Conservation (phyloP, 768 basidiomycete genomes). For the Lactarius sp. region DNA sequence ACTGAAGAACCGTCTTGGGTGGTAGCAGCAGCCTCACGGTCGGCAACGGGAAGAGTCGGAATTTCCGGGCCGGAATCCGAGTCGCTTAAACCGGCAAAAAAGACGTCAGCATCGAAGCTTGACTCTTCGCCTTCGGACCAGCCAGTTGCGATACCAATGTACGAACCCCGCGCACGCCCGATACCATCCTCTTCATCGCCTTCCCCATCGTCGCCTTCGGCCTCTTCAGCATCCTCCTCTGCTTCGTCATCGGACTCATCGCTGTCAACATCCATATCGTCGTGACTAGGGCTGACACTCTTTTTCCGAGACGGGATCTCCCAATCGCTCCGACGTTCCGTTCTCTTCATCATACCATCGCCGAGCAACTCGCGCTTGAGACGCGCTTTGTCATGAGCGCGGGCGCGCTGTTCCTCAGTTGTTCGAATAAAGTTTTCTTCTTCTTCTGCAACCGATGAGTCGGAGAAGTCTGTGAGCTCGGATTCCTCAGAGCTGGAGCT, state of each 20-base stretch:
- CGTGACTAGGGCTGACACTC: slow-evolving; percentile 40
- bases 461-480: slow-evolving; percentile 23
- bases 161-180: slow-evolving; percentile 35
- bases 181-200: slow-evolving; percentile 34
- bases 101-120: slow-evolving; percentile 76
- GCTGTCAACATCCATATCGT: slow-evolving; percentile 59
- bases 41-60: slow-evolving; percentile 19
- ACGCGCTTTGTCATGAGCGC: slow-evolving; percentile 41
- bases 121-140: slow-evolving; percentile 80
- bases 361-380: slow-evolving; percentile 57
- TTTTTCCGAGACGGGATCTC: slow-evolving; percentile 24
- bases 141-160: slow-evolving; percentile 63
- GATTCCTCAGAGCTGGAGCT: slow-evolving; percentile 17
- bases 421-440: slow-evolving; percentile 24
- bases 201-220: slow-evolving; percentile 48
- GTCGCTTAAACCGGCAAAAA: slow-evolving; percentile 75
- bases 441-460: slow-evolving; percentile 24
- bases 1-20: slow-evolving; percentile 32
- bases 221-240: slow-evolving; percentile 41
- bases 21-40: slow-evolving; percentile 32
- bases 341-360: slow-evolving; percentile 40
- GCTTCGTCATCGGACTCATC: slow-evolving; percentile 55
- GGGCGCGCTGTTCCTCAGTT: slow-evolving; percentile 21
- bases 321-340: slow-evolving; percentile 26
- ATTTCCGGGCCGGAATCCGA: slow-evolving; percentile 41